A percentile compares a stretch with the other conserved stretches of the same genome.
Conservation (phyloP, 2,329 filamentous ascomycete species). For the Zarea fungicola region DNA sequence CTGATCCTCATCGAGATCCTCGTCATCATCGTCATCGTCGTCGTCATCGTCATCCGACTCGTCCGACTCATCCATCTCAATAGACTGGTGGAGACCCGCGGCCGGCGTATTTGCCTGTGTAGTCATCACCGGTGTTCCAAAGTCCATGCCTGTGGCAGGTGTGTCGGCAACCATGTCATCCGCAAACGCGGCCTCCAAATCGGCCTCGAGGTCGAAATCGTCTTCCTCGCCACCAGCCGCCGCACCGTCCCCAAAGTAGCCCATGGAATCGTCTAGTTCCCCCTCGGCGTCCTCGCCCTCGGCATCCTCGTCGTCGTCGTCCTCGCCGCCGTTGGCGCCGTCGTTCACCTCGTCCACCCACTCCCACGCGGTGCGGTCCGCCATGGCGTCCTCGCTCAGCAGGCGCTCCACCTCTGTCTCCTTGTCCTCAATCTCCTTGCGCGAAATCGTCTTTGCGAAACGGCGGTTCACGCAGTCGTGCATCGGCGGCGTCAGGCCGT, state of each 20-base stretch:
- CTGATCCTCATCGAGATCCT: constrained; percentile 51
- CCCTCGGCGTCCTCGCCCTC: constrained; percentile 45
- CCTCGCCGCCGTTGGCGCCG: constrained; percentile 54
- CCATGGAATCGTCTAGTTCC: constrained; percentile 39
- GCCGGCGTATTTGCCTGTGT: constrained; percentile 40
- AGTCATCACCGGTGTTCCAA: constrained; percentile 40
- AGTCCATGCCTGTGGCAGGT: constrained; percentile 37
- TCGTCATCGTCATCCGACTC: constrained; percentile 44
- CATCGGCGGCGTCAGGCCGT: constrained; percentile 84
- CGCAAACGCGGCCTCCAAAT: constrained; percentile 50
- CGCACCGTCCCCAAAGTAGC: constrained; percentile 31
- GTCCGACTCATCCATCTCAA: constrained; percentile 40
- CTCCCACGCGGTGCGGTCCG: constrained; percentile 57
- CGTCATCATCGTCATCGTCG: constrained; percentile 48
- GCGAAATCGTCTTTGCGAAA: constrained; percentile 76
- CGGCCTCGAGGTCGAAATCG: constrained; percentile 48
- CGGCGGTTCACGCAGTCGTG: constrained; percentile 76
- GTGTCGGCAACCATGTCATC: constrained; percentile 36
- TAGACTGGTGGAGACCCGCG: constrained; percentile 41
- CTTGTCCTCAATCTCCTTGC: constrained; percentile 79
- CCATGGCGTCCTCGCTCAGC: constrained; percentile 61
- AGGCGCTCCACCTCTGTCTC: constrained; percentile 74
- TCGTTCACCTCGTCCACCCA: constrained; percentile 53
- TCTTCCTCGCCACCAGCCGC: constrained; percentile 33
- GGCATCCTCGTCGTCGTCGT: constrained; percentile 53